Conservation (phyloP, 345 rosid genomes). For the Salix udensis region DNA sequence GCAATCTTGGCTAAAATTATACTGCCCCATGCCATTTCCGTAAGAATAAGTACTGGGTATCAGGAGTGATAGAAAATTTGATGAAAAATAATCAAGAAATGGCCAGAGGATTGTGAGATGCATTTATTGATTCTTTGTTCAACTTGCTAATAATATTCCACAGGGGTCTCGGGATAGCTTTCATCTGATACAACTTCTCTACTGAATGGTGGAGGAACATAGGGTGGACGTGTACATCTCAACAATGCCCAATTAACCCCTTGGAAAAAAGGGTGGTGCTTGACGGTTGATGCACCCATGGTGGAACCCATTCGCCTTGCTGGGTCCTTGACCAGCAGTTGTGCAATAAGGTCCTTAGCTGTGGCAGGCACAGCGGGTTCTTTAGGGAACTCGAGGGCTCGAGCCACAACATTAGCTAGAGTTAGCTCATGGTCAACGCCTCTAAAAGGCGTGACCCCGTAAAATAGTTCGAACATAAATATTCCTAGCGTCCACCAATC, state of each 20-base stretch:
- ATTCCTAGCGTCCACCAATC: constrained; percentile 98
- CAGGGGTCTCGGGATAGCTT: constrained; percentile 61
- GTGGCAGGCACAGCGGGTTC: constrained; percentile 55
- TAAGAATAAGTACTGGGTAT: background rate
- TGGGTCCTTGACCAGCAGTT: constrained; percentile 71
- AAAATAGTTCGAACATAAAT: constrained; percentile 73
- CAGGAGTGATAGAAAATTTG: background rate
- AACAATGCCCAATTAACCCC: constrained; percentile 93
- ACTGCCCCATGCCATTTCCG: background rate
- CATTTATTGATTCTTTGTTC: background rate
- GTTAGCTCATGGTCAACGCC: constrained; percentile 91
- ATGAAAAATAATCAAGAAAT: background rate
- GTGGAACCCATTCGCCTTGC: constrained; percentile 68
- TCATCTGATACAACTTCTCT: constrained; percentile 60
- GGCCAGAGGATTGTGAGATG: background rate
- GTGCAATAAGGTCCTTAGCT: constrained; percentile 69
- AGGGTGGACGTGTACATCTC: constrained; percentile 75
- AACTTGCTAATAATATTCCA: constrained; percentile 59
- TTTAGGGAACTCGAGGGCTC: constrained; percentile 87
- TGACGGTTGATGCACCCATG: constrained; percentile 76
- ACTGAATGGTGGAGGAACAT: constrained; percentile 64
- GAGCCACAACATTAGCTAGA: constrained; percentile 81
- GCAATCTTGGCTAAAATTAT: background rate
- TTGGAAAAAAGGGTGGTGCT: constrained; percentile 75
- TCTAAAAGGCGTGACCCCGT: constrained; percentile 72